A percentile compares a stretch with the other conserved stretches of the same genome.
phyloP scores from a whole-genome alignment of 208 protist species.

The Leptomonas seymouri region DNA sequence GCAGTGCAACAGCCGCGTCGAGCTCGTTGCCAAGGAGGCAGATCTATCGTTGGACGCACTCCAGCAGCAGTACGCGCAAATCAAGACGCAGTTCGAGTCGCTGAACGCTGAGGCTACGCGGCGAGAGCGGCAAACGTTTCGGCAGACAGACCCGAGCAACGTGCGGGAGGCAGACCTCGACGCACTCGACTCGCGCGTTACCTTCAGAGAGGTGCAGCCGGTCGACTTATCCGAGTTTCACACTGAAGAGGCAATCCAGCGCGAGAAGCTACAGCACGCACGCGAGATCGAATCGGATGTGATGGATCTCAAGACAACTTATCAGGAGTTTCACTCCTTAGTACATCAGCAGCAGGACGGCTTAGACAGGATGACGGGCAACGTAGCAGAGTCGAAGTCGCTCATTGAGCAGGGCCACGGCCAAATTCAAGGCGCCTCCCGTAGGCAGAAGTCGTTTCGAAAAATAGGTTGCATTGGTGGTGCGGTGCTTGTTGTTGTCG shows the following conservation, averaged over 20 bases:
- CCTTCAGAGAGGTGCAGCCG: slow-evolving; percentile 45
- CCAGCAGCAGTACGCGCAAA: slow-evolving; percentile 45
- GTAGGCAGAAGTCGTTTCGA: slow-evolving; percentile 52
- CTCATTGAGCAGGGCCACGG: slow-evolving; percentile 60
- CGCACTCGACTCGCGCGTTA: slow-evolving; percentile 36
- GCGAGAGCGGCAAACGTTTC: slow-evolving; percentile 64
- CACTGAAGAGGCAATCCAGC: slow-evolving; percentile 77
- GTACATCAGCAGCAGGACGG: slow-evolving; percentile 72
- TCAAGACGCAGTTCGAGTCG: slow-evolving; percentile 42
- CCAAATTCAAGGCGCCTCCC: slow-evolving; percentile 61
- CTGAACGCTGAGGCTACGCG: slow-evolving; percentile 55
- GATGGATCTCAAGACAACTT: slow-evolving; percentile 71
- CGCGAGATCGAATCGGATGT: slow-evolving; percentile 77
- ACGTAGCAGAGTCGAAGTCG: slow-evolving; percentile 58
- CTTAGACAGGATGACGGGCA: slow-evolving; percentile 53
- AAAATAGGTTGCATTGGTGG: slow-evolving; percentile 69
- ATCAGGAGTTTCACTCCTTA: slow-evolving; percentile 77
- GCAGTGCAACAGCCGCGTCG: slow-evolving; percentile 45
- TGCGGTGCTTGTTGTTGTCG: slow-evolving; percentile 56
- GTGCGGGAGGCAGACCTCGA: slow-evolving; percentile 17
- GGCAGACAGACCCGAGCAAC: slow-evolving; percentile 19
- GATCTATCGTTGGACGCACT: slow-evolving; percentile 37
- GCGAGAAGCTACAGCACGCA: slow-evolving; percentile 69
- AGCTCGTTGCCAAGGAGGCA: slow-evolving; percentile 19
- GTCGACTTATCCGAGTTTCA: slow-evolving; percentile 66